Conservation (phyloP, 768 basidiomycete genomes). For the Ephemerocybe angulata region DNA sequence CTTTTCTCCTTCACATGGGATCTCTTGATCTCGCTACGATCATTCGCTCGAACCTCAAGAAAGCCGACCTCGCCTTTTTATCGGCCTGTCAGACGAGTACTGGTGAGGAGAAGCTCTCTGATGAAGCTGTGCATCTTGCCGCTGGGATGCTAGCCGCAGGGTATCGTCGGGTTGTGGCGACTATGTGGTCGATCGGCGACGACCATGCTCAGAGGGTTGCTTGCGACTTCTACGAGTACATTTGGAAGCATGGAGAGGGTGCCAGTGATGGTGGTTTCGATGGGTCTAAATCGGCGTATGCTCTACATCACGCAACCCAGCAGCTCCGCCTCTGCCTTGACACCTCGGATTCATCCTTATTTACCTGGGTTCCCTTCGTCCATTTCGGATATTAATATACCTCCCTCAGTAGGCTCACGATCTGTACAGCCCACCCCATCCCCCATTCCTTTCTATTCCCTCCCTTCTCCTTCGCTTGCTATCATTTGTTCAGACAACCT, state of each 20-base stretch:
- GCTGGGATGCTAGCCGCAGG: slow-evolving; percentile 34
- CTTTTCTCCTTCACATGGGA: slow-evolving; percentile 18
- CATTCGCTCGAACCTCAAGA: slow-evolving; percentile 3
- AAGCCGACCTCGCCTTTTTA: slow-evolving; percentile 31
- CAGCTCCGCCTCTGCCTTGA: slow-evolving; percentile 4
- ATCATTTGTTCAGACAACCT: no score
- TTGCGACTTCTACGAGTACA: slow-evolving; percentile 22
- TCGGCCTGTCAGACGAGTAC: slow-evolving; percentile 39
- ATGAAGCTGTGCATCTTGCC: slow-evolving; percentile 37
- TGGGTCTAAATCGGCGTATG: slow-evolving; percentile 12
- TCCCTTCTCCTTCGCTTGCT: no score
- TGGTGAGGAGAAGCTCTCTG: slow-evolving; percentile 23
- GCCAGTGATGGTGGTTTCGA: slow-evolving; percentile 2
- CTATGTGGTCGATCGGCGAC: slow-evolving; percentile 38
- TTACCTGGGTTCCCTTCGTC: background rate
- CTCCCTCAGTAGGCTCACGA: no score
- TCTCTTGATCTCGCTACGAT: slow-evolving; percentile 14
- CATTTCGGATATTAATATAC: background rate
- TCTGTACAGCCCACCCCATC: no score
- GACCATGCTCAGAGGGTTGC: slow-evolving; percentile 25
- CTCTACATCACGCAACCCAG: slow-evolving; percentile 15
- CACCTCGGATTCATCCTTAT: background rate
- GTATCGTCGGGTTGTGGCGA: slow-evolving; percentile 30
- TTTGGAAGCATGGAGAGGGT: background rate
- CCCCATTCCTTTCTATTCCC: no score